Percentiles rank a stretch among this genome's conserved stretches.
These are phyloP conservation scores for Ensete glaucum DNA, from an alignment of 176 grass and related monocot genomes.

Conservation along the genomic window DNA sequence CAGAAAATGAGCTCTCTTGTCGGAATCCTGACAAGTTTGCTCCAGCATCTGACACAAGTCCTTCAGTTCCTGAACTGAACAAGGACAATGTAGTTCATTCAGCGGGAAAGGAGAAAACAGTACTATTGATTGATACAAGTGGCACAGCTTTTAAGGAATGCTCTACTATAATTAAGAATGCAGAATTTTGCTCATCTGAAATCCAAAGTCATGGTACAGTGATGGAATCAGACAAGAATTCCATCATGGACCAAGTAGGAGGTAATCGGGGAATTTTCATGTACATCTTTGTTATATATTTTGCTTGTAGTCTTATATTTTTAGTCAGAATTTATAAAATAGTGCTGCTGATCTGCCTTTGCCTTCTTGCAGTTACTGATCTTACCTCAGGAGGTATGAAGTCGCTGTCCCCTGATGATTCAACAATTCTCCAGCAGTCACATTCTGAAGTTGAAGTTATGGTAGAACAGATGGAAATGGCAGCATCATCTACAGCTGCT, in stretches of 20 bases:
- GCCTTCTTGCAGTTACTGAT: constrained; percentile 18
- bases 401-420: neutral
- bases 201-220: constrained; percentile 13
- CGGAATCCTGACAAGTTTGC: constrained; percentile 18
- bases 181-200: constrained; percentile 10
- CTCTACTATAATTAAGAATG: constrained; percentile 23
- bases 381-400: neutral
- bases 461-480: too few relatives aligned
- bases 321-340: too few relatives aligned
- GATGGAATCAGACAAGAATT: constrained; percentile 17
- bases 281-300: neutral
- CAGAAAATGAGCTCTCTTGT: constrained; percentile 13
- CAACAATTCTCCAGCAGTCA: neutral
- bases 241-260: constrained; percentile 47
- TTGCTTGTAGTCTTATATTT: neutral
- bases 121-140: constrained; percentile 19
- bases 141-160: constrained; percentile 4
- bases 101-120: constrained; percentile 23
- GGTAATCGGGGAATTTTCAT: constrained; percentile 24
- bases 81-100: constrained; percentile 19
- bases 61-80: constrained; percentile 25
- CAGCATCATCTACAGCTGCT: too few relatives aligned
- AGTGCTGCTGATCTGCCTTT: neutral
- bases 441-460: too few relatives aligned
- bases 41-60: constrained; percentile 13